Base-by-base conservation (phyloP, 164 flowering plant species). In the Umbilicus rupestris region DNA sequence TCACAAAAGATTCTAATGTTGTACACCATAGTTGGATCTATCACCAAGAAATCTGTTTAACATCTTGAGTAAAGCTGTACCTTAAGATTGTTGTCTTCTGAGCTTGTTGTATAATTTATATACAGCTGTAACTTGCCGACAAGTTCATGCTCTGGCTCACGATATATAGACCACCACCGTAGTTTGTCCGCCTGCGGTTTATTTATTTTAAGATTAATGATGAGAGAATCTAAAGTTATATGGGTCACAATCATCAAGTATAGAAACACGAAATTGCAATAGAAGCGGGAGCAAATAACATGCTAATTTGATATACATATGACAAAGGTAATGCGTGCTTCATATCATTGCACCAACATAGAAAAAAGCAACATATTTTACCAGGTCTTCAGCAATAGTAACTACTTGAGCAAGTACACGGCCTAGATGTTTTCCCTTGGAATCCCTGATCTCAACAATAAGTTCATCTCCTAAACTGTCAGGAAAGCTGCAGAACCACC, bases 121-220 rank as follows among this genome's bases (percentile, higher is more conserved):
- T 79, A 81, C 2, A 92, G 86, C 70, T 92, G 98, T 28, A 90
- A 30, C 79, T 87, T 87, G 16, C 97, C 98, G 44, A 86, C 92
- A 72, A 84, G 83, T 58, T 87, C 92, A 76, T 92, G 98, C 67
- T 85, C 96, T 62, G 96, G 98, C 69, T 92, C 98, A 65, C 67
- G 88, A 77, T 81, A 88, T 39, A 92, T 79, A 22, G 97, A 82
- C 93, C 97, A 92, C 98, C 98, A 92, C 11, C 96, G 96, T 63
- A 86, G 78, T 75, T 92, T 92, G 63, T 88, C 98, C 66, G 80
- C 78, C 98, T 92, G 87, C 77, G 80, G 69, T 33, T 26, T 0
- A 28, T 28, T 55, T 55, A 26, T 55, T 55, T 28, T 12, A 2
- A 55, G 6, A 55, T 12, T 28, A 14, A 22, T 50, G n/a, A 15